Conservation (phyloP, 164 flowering plant genomes). For the Paratinospora sagittata region DNA sequence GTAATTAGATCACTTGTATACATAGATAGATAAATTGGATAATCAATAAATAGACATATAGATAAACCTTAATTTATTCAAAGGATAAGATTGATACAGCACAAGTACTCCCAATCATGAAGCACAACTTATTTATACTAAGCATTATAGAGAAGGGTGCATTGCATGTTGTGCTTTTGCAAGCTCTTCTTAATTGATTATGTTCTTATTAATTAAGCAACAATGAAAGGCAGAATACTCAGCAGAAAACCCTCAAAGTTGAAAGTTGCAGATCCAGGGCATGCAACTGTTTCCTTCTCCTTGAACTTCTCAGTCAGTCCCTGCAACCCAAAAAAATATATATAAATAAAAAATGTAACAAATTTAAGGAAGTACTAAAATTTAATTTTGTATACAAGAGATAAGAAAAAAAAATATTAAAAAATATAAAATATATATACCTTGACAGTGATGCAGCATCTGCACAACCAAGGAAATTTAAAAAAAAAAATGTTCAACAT, state of each 20-base stretch:
- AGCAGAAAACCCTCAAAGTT: slow-evolving; percentile 66
- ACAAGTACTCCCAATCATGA: not conserved
- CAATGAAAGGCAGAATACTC: slow-evolving; percentile 65
- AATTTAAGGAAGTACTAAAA: not conserved
- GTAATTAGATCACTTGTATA: too few relatives aligned
- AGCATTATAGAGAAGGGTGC: not conserved
- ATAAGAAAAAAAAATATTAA: too few relatives aligned
- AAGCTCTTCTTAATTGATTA: not conserved
- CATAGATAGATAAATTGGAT: too few relatives aligned
- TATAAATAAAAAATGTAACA: too few relatives aligned
- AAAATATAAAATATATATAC: not conserved
- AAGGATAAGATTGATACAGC: too few relatives aligned
- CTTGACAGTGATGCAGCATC: not conserved
- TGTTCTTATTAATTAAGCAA: slow-evolving; percentile 45
- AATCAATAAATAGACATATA: too few relatives aligned
- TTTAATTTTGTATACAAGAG: too few relatives aligned
- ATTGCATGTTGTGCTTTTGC: not conserved
- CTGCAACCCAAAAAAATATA: slow-evolving; percentile 18
- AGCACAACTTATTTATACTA: not conserved
- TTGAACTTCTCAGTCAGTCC: slow-evolving; percentile 78
- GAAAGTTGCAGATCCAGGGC: slow-evolving; percentile 57
- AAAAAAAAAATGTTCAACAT: too few relatives aligned
- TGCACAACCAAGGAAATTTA: not conserved
- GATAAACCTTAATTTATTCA: too few relatives aligned
- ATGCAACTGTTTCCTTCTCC: slow-evolving; percentile 44